Conservation (phyloP, 352 stramenopile genomes). For the Globisporangium perplexum region DNA sequence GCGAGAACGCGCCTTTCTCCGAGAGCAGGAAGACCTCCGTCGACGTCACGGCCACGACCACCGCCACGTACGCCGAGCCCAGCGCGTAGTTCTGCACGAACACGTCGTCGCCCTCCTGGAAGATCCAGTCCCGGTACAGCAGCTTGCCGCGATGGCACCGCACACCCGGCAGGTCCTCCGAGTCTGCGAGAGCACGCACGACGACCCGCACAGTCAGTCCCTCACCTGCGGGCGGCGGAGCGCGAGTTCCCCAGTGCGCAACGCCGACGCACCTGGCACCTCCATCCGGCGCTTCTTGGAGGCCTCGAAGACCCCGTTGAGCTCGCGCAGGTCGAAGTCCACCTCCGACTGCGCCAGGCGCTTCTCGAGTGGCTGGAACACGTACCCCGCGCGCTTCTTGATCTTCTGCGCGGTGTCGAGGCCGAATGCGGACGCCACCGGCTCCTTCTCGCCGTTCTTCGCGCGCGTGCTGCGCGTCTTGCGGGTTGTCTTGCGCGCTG, state of each 20-base stretch:
- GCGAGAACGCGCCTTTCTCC: conserved; percentile 74
- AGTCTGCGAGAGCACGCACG: conserved; percentile 16
- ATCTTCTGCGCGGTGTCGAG: conserved; percentile 62
- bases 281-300: conserved; percentile 73
- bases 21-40: conserved; percentile 75
- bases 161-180: conserved; percentile 31
- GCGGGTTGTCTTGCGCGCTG: conserved; percentile 62
- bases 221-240: too few relatives aligned
- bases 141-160: conserved; percentile 75
- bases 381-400: conserved; percentile 58
- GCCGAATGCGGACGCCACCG: conserved; percentile 11
- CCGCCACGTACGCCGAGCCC: conserved; percentile 54
- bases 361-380: conserved; percentile 73
- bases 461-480: conserved; percentile 70
- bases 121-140: conserved; percentile 68
- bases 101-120: conserved; percentile 77
- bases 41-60: conserved; percentile 62
- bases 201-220: neutral
- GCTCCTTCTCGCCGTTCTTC: conserved; percentile 35
- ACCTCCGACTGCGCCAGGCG: conserved; percentile 64
- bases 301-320: conserved; percentile 36
- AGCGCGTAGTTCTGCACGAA: conserved; percentile 58
- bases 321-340: conserved; percentile 62
- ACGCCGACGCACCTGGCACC: conserved; percentile 11
- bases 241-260: too few relatives aligned